These are phyloP conservation scores for Micractinium conductrix DNA, from an alignment of 139 green algal genomes.

Conservation along the genomic window DNA sequence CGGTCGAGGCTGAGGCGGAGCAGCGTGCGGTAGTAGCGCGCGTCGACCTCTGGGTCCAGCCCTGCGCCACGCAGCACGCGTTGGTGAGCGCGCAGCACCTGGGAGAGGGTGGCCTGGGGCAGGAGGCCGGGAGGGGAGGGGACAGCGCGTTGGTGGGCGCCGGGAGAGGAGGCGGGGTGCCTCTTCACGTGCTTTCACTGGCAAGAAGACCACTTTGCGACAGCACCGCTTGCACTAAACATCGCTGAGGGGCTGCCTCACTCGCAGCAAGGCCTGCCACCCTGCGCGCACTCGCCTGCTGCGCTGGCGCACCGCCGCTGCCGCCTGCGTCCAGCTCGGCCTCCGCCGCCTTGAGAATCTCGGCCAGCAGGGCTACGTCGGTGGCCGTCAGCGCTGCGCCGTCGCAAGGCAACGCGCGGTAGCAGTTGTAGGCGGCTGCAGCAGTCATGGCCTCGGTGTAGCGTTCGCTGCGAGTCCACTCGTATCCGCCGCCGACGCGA, in stretches of 20 bases:
- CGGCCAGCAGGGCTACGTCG: neutral
- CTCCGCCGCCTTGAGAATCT: neutral
- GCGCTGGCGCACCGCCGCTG: neutral
- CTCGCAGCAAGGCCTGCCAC: too few species aligned
- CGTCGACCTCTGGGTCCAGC: neutral
- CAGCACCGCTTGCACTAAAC: too few species aligned
- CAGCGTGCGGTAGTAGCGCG: constrained; percentile 12
- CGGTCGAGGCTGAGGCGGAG: constrained; percentile 21
- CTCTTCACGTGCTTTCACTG: too few species aligned
- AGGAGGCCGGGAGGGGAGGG: neutral
- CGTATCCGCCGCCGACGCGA: constrained; percentile 3
- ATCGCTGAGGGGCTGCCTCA: too few species aligned
- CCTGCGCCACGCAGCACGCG: neutral
- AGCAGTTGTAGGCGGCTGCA: neutral
- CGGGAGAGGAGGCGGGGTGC: neutral
- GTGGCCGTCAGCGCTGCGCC: neutral
- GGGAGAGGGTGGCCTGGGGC: neutral
- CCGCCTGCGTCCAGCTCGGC: neutral
- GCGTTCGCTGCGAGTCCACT: neutral
- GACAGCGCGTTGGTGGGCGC: neutral
- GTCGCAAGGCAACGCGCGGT: neutral
- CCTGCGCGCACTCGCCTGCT: neutral
- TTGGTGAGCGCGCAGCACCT: constrained; percentile 16
- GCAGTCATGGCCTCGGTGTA: neutral
- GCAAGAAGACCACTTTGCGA: too few species aligned